Base-by-base conservation (phyloP, 176 grass and related monocot species). In the Elaeis guineensis region DNA sequence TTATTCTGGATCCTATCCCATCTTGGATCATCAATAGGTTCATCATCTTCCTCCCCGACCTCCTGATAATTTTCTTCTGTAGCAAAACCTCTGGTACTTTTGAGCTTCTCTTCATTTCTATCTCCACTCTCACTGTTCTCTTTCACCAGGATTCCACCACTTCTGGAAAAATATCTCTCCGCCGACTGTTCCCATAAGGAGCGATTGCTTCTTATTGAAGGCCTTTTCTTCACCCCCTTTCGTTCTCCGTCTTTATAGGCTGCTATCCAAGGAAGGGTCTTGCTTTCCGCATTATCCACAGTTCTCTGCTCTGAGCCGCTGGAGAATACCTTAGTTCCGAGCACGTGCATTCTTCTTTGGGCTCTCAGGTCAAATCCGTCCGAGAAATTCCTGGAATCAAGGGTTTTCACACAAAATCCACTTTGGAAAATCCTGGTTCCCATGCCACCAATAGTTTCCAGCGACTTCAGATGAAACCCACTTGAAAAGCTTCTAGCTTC, bases 151-250 rank as follows among this genome's bases (percentile, higher is more conserved):
- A 60, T 63, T 29, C 74, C 74, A 21, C 73, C 76, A 29, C 62
- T 81, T 80, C 50, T 82, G 21, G 70, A 74, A 58, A 98, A 77
- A 62, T 85, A 92, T 20, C 77, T 91, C 17, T 89, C 84, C 0
- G 81, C 87, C 2, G 87, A 85, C 24, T 16, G 71, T 49, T 91
- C 87, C 93, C 93, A 98, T 16, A 87, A 88, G 23, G 84, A 89
- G 51, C 84, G 77, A 17, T 62, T 73, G 52, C 69, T 63, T 21
- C 71, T 77, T 24, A 26, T 15, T 9, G 58, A 23, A 25, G 30
- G 19, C 72, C 5, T 81, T 24, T 63, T 61, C 57, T 70, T 70
- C 21, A 25, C 50, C 11, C 49, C 17, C 6, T 72, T 58, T 50
- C 19, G 51, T 18, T 66, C 51, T 5, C 65, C 51, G 21, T 64